phyloP scores from a whole-genome alignment of 148 eudicot species.

The Cornus suecica region DNA sequence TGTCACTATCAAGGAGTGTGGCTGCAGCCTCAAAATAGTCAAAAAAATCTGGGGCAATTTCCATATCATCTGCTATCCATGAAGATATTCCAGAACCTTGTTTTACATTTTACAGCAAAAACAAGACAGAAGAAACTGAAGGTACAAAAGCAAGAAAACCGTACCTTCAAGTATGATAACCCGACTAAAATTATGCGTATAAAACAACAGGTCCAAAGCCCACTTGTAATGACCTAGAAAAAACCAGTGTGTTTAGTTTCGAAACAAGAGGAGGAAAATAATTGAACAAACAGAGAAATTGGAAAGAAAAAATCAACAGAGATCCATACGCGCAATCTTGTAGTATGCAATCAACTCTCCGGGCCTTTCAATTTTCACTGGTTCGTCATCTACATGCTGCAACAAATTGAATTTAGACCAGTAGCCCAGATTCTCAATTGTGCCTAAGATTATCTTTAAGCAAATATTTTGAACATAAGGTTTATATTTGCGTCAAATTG shows the following conservation, averaged over 20 bases:
- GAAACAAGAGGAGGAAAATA: slow-evolving; percentile 6
- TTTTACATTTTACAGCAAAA: not conserved
- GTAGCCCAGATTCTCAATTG: not conserved
- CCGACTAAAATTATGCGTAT: slow-evolving; percentile 74
- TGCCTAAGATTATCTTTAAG: not conserved
- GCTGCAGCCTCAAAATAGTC: slow-evolving; percentile 97
- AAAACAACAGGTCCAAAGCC: slow-evolving; percentile 89
- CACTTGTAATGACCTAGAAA: slow-evolving; percentile 94
- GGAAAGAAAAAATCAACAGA: slow-evolving; percentile 8
- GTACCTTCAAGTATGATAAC: slow-evolving; percentile 96
- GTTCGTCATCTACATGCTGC: slow-evolving; percentile 90
- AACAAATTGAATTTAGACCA: slow-evolving; percentile 26
- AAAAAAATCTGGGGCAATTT: slow-evolving; percentile 94
- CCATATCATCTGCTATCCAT: slow-evolving; percentile 88
- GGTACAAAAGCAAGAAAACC: slow-evolving; percentile 12
- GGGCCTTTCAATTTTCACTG: slow-evolving; percentile 78
- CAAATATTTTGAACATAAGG: not conserved
- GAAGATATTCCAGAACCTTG: slow-evolving; percentile 7
- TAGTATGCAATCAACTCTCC: slow-evolving; percentile 94
- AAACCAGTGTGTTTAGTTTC: slow-evolving; percentile 7
- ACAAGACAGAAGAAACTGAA: not conserved
- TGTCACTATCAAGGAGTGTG: slow-evolving; percentile 78
- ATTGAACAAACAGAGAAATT: not conserved
- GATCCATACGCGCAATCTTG: slow-evolving; percentile 88
- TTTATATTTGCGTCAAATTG: not conserved